phyloP scores from a whole-genome alignment of 768 basidiomycete species.

The Tylopilus plumbeoviolaceoides region DNA sequence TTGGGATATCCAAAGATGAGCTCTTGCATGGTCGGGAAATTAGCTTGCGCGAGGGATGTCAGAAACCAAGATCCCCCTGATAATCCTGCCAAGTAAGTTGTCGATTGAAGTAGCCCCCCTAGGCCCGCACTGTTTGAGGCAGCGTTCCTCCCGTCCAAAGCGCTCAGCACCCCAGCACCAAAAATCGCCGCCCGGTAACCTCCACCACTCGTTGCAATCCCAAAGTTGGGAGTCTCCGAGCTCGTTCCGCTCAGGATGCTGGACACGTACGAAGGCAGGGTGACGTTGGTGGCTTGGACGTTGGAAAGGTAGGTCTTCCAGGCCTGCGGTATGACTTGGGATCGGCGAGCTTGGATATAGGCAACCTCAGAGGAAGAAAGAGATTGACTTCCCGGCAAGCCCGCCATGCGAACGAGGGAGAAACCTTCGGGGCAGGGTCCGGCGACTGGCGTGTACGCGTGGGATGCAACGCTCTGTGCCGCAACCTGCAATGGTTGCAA shows the following conservation, averaged over 20 bases:
- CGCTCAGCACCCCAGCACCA: conserved; percentile 46
- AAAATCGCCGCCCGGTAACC: conserved; percentile 53
- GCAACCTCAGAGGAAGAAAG: conserved; percentile 34
- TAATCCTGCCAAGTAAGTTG: conserved; percentile 50
- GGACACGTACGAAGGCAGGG: conserved; percentile 34
- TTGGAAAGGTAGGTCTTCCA: conserved; percentile 39
- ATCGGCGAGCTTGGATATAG: conserved; percentile 35
- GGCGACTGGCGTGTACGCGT: conserved; percentile 21
- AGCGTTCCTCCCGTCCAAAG: conserved; percentile 46
- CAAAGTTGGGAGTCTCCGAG: conserved; percentile 35
- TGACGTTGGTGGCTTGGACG: conserved; percentile 26
- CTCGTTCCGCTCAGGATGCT: conserved; percentile 26
- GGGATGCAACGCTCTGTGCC: conserved; percentile 24
- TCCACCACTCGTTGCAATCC: conserved; percentile 54
- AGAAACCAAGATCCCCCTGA: conserved; percentile 41
- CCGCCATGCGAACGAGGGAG: conserved; percentile 28
- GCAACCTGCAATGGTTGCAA: conserved; percentile 5
- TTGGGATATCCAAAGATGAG: conserved; percentile 32
- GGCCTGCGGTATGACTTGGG: conserved; percentile 35
- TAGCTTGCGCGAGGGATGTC: conserved; percentile 30
- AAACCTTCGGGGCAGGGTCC: conserved; percentile 22
- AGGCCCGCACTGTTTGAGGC: conserved; percentile 38
- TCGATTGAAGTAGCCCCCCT: conserved; percentile 50
- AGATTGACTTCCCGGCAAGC: conserved; percentile 25
- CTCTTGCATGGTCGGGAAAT: conserved; percentile 8